Evolutionary conservation across 768 basidiomycete genomes (phyloP).

Genomic region (Suillus subluteus): DNA sequence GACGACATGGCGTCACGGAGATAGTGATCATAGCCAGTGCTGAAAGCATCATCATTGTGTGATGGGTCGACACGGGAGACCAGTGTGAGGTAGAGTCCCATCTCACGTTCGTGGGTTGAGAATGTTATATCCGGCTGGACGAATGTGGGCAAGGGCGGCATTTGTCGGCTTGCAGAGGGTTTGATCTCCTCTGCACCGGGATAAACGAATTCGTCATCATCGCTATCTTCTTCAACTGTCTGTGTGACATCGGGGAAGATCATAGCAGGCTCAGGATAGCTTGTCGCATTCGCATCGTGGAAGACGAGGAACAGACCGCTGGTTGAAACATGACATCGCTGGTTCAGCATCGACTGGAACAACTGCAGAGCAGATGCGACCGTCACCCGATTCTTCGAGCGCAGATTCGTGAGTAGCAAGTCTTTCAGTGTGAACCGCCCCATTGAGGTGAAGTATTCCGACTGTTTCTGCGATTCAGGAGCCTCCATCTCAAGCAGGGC

Average conservation of each 20-base stretch:
- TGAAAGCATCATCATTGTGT: constrained; percentile 72
- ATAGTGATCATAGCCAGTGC: constrained; percentile 86
- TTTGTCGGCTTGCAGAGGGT: constrained; percentile 14
- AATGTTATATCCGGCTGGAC: constrained; percentile 72
- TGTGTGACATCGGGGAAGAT: constrained; percentile 26
- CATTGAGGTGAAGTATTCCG: constrained; percentile 85
- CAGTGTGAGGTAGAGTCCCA: constrained; percentile 76
- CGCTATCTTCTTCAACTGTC: constrained; percentile 45
- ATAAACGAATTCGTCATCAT: constrained; percentile 55
- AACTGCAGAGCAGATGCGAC: constrained; percentile 81
- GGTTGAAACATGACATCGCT: constrained; percentile 65
- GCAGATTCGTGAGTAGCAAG: constrained; percentile 77
- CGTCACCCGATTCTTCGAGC: constrained; percentile 65
- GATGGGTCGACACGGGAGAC: constrained; percentile 79
- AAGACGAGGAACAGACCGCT: constrained; percentile 74
- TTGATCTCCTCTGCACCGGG: constrained; percentile 33
- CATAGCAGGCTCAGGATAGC: constrained; percentile 65
- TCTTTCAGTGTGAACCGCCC: constrained; percentile 93
- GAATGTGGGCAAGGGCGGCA: constrained; percentile 41
- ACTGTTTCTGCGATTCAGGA: constrained; percentile 67
- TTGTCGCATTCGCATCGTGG: constrained; percentile 72
- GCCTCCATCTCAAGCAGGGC: constrained; percentile 85
- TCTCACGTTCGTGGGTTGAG: constrained; percentile 83
- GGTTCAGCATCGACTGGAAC: constrained; percentile 71
- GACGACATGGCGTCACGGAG: constrained; percentile 72